Conservation (phyloP, 2,329 filamentous ascomycete species). For the Fusarium protoensiforme region DNA sequence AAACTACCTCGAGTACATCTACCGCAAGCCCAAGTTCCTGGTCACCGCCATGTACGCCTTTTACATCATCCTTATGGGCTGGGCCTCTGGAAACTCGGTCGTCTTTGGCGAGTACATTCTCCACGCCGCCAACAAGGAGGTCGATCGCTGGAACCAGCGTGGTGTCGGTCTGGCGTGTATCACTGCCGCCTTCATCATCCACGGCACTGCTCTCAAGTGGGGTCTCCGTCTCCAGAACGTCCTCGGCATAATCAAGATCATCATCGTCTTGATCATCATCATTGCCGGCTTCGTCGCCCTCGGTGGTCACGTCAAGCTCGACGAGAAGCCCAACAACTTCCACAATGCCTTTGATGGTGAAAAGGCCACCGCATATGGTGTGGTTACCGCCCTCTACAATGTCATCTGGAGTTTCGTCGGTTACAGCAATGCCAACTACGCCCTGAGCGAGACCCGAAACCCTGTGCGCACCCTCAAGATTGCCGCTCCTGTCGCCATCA, state of each 20-base stretch:
- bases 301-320: slow-evolving; percentile 68
- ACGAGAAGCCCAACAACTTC: slow-evolving; percentile 71
- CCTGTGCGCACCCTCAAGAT: slow-evolving; percentile 73
- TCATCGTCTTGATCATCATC: slow-evolving; percentile 73
- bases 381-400: slow-evolving; percentile 77
- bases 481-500: slow-evolving; percentile 71
- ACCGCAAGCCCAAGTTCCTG: slow-evolving; percentile 69
- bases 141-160: slow-evolving; percentile 74
- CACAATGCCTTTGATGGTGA: slow-evolving; percentile 72
- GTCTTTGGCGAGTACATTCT: slow-evolving; percentile 79
- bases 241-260: slow-evolving; percentile 73
- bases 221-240: slow-evolving; percentile 75
- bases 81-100: slow-evolving; percentile 75
- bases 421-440: slow-evolving; percentile 76
- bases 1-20: slow-evolving; percentile 75
- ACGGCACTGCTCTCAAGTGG: slow-evolving; percentile 72
- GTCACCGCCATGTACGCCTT: slow-evolving; percentile 69
- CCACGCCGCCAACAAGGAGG: slow-evolving; percentile 70
- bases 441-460: slow-evolving; percentile 72
- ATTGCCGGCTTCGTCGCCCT: slow-evolving; percentile 71
- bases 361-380: slow-evolving; percentile 72
- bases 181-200: slow-evolving; percentile 72
- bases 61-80: slow-evolving; percentile 72
- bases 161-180: slow-evolving; percentile 75
- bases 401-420: slow-evolving; percentile 78